phyloP scores from a whole-genome alignment of 73 alveolate genomes.

The Paramecium bursaria region DNA sequence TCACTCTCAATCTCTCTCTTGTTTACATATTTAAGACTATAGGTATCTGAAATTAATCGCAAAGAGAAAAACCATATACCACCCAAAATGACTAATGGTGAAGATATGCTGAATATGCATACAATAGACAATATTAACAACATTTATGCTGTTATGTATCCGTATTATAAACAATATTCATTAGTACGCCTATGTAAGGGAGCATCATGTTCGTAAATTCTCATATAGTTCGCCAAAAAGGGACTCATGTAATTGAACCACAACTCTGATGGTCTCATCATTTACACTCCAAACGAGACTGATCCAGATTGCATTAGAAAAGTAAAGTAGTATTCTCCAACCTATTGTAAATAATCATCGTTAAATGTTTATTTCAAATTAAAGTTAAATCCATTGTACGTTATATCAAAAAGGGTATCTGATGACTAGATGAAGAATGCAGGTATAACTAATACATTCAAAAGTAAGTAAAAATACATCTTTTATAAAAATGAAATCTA shows the following conservation, averaged over 20 bases:
- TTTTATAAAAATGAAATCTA: slow-evolving; percentile 27
- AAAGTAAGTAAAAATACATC: slow-evolving; percentile 28
- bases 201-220: slow-evolving; percentile 28
- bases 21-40: slow-evolving; percentile 2
- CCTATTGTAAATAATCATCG: not conserved
- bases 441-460: slow-evolving; percentile 52
- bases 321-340: slow-evolving; percentile 4
- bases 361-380: slow-evolving; percentile 11
- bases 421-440: slow-evolving; percentile 36
- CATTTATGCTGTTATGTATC: slow-evolving; percentile 44
- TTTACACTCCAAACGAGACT: slow-evolving; percentile 4
- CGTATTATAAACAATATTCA: slow-evolving; percentile 18
- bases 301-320: slow-evolving; percentile 32
- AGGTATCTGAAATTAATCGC: slow-evolving; percentile 28
- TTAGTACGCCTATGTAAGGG: not conserved
- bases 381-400: slow-evolving; percentile 38
- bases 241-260: slow-evolving; percentile 32
- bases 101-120: slow-evolving; percentile 26
- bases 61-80: slow-evolving; percentile 40
- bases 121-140: slow-evolving; percentile 3
- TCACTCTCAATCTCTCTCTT: slow-evolving; percentile 33
- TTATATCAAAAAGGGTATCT: slow-evolving; percentile 24
- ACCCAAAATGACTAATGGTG: slow-evolving; percentile 27
- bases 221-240: slow-evolving; percentile 34
- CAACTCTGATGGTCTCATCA: slow-evolving; percentile 15